Evolutionary conservation across 768 basidiomycete genomes (phyloP), one percentile per base, ranked within the genome.

Genomic region (Fomitopsis serialis): DNA sequence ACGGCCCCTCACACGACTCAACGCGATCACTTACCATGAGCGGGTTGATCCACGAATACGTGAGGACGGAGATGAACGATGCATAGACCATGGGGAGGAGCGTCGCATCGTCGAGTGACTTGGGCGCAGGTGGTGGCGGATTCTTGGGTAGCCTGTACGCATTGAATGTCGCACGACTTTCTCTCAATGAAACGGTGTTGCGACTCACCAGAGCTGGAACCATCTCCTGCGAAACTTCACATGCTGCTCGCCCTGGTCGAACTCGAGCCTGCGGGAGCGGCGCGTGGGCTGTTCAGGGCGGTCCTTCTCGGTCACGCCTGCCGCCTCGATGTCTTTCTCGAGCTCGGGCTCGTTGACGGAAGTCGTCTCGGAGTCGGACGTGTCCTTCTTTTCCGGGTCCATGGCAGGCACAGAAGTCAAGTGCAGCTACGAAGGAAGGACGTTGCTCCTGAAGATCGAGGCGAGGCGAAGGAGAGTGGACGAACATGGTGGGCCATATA

Each of bases 11-110:
- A 40, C 37, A 40, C 37, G 37, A 40, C 37, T 15, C 6, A 7
- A 40, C 37, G 15, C 13, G 37, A 17, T 5, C 15, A 44, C 37
- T 24, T 13, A 76, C 80, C 79, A 81, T 81, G 19, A 83, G 68
- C 1, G 78, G 79, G 2, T 76, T 78, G 32, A 89, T 79, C 82
- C 86, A 89, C 35, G 74, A 63, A 62, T 81, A 89, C 0, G 84
- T 83, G 37, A 89, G 67, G 29, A 78, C 68, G 15, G 82, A 80
- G 44, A 88, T 62, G 21, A 83, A 62, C 27, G 78, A 85, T 3
- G 84, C 84, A 15, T 69, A 67, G 0, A 74, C 78, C 15, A 87
- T 65, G 0, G 89, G 88, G 32, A 81, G 84, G 42, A 79, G 62
- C 70, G 80, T 61, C 0, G 83, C 86, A 56, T 82, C 79, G n/a